These are phyloP conservation scores for Cadophora gregata DNA, from an alignment of 2,329 filamentous ascomycete species.

Conservation along the genomic window DNA sequence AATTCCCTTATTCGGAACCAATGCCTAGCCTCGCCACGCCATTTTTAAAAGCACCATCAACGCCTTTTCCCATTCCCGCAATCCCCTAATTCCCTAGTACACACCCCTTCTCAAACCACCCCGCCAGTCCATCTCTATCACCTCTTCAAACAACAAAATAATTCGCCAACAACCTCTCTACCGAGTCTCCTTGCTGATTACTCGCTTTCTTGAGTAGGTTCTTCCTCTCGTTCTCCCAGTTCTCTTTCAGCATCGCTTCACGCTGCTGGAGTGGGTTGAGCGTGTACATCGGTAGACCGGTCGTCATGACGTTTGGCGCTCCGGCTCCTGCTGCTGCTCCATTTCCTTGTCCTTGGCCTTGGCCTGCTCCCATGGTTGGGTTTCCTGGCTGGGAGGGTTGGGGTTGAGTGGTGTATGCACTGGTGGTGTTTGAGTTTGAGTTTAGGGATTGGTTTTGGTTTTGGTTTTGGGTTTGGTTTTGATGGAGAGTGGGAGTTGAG, in stretches of 20 bases:
- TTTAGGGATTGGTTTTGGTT: slow-evolving; percentile 29
- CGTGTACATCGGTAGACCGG: slow-evolving; percentile 43
- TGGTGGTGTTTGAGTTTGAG: neutral
- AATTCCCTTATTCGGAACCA: too few relatives aligned
- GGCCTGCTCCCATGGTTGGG: too few relatives aligned
- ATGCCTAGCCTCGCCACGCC: too few relatives aligned
- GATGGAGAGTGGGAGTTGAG: slow-evolving; percentile 50
- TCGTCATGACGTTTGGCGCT: neutral
- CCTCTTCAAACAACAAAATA: slow-evolving; percentile 36
- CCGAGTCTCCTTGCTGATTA: slow-evolving; percentile 35
- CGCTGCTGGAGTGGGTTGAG: slow-evolving; percentile 55
- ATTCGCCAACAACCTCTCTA: slow-evolving; percentile 38
- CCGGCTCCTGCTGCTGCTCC: neutral
- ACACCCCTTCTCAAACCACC: too few relatives aligned
- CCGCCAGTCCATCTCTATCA: too few relatives aligned
- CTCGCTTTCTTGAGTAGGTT: slow-evolving; percentile 43
- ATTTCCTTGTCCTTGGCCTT: neutral
- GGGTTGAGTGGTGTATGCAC: neutral
- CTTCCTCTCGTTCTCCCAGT: slow-evolving; percentile 51
- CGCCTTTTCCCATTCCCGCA: too few relatives aligned
- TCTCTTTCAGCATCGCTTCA: slow-evolving; percentile 54
- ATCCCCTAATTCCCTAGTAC: too few relatives aligned
- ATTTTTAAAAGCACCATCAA: too few relatives aligned
- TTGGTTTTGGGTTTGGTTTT: slow-evolving; percentile 47
- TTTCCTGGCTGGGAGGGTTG: neutral